phyloP scores from a whole-genome alignment of 306 rosid genomes.

The Sicyos edulis region DNA sequence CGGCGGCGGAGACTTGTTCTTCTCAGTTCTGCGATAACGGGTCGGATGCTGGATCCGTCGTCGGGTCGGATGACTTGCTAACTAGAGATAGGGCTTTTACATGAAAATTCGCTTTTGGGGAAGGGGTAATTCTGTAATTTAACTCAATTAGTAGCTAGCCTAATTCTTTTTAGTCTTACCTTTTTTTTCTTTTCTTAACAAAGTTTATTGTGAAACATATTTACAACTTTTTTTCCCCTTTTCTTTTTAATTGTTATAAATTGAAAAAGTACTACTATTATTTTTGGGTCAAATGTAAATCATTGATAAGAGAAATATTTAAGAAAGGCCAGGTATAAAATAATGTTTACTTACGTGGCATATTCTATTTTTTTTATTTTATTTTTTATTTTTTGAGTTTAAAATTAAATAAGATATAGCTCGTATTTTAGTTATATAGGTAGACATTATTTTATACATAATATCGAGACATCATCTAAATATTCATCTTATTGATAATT shows the following conservation, averaged over 20 bases:
- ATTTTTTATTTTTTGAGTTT: too few relatives aligned
- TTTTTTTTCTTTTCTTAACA: not conserved
- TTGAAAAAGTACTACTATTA: not conserved
- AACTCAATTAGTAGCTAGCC: constrained; percentile 26
- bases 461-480: too few relatives aligned
- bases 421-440: too few relatives aligned
- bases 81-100: constrained; percentile 27
- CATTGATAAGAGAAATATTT: too few relatives aligned
- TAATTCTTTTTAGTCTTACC: not conserved
- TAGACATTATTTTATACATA: too few relatives aligned
- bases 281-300: too few relatives aligned
- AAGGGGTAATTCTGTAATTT: constrained; percentile 19
- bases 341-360: too few relatives aligned
- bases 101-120: constrained; percentile 20
- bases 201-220: not conserved
- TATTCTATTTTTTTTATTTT: too few relatives aligned
- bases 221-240: not conserved
- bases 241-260: not conserved
- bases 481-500: too few relatives aligned
- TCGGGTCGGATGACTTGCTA: constrained; percentile 28
- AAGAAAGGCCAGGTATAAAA: too few relatives aligned
- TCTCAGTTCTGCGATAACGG: constrained; percentile 24
- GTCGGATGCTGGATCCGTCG: constrained; percentile 17
- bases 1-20: constrained; percentile 22
- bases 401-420: too few relatives aligned